A percentile compares a stretch with the other conserved stretches of the same genome.
Evolutionary conservation across 1,284 basidiomycete species (phyloP).

Genomic region (Trichosporon coremiiforme): DNA sequence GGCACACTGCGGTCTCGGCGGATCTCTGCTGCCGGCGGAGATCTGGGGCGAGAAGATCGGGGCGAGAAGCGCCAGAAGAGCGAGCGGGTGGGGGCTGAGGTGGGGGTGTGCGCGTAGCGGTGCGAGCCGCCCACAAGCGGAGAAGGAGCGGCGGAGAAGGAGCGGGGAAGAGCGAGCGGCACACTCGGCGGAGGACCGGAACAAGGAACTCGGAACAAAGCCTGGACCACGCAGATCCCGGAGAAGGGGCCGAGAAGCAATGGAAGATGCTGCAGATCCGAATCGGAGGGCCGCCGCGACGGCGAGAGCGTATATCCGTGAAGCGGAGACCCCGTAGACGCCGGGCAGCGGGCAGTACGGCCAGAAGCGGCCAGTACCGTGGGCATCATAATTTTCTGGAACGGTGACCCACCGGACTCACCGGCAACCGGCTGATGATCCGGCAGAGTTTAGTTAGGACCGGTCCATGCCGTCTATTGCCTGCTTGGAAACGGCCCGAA

Average conservation of each 20-base stretch:
- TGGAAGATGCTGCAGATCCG: slow-evolving; percentile 5
- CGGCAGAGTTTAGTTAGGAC: not conserved
- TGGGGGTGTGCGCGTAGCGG: too few relatives aligned
- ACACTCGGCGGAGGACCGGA: not conserved
- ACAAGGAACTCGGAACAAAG: not conserved
- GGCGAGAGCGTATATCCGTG: not conserved
- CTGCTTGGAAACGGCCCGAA: not conserved
- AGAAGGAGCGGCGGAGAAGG: not conserved
- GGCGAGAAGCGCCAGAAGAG: not conserved
- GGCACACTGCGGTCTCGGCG: not conserved
- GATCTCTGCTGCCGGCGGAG: not conserved
- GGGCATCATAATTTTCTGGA: not conserved
- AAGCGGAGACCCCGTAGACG: not conserved
- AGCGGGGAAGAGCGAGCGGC: not conserved
- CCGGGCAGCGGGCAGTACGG: not conserved
- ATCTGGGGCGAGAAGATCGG: not conserved
- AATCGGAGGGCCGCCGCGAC: not conserved
- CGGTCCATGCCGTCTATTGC: not conserved
- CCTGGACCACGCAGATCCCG: not conserved
- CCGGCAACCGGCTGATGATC: not conserved
- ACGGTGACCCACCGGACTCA: not conserved
- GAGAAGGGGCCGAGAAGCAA: not conserved
- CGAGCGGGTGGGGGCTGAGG: not conserved
- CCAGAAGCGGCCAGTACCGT: not conserved
- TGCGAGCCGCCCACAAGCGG: too few relatives aligned